A percentile compares a stretch with the other conserved stretches of the same genome.
Conservation (phyloP, 2,329 filamentous ascomycete species). For the Diaporthe caulivora region DNA sequence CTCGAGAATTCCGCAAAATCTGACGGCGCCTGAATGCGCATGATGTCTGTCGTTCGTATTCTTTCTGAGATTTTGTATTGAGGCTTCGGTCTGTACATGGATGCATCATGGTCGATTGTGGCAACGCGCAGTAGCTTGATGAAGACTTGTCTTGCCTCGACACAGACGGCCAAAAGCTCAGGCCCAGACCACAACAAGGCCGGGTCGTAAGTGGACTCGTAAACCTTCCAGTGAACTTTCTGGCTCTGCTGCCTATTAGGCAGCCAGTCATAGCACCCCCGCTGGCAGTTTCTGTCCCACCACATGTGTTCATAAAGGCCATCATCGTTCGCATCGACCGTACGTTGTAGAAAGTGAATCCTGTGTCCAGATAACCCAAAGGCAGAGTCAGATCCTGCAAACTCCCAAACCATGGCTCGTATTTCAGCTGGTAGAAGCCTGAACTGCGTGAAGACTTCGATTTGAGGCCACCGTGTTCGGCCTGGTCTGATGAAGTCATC, state of each 20-base stretch:
- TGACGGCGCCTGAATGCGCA: background rate
- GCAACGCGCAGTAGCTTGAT: too few species aligned
- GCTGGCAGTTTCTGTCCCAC: background rate
- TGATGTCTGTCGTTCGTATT: background rate
- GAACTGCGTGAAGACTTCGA: background rate
- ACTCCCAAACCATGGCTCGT: background rate
- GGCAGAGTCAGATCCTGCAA: too few species aligned
- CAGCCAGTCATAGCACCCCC: background rate
- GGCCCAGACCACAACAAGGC: background rate
- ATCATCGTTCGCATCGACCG: background rate
- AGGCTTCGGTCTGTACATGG: background rate
- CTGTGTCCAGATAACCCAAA: background rate
- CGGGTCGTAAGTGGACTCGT: background rate
- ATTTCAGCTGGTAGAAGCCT: background rate
- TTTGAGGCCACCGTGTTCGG: background rate
- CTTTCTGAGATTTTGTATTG: background rate
- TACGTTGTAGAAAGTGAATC: background rate
- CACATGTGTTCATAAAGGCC: background rate
- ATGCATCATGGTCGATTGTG: too few species aligned
- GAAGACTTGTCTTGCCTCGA: background rate
- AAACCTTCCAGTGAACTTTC: background rate
- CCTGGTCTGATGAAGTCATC: background rate
- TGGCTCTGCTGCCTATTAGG: background rate
- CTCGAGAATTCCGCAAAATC: too few species aligned
- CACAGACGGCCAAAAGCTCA: background rate